Conservation (phyloP, 352 stramenopile genomes). For the Aphanomyces invadans region DNA sequence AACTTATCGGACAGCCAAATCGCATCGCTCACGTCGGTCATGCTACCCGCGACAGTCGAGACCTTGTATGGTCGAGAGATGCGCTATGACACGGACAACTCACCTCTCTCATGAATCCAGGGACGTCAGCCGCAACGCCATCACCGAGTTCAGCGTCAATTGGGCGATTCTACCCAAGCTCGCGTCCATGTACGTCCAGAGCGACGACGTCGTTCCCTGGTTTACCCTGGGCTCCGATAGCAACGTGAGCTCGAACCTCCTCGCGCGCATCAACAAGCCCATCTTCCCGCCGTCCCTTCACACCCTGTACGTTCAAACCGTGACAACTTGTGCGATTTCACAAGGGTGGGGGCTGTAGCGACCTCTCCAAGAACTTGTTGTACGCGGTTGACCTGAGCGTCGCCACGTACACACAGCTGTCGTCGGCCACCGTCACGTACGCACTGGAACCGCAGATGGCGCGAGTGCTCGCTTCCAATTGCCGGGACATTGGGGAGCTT, state of each 20-base stretch:
- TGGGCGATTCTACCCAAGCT: not conserved
- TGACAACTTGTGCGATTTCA: not conserved
- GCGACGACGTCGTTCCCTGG: too few species aligned
- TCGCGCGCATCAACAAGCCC: not conserved
- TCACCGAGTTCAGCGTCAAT: not conserved
- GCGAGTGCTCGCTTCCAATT: not conserved
- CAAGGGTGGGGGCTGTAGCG: not conserved
- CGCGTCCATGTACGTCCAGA: not conserved
- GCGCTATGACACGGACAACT: too few species aligned
- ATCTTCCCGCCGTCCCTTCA: not conserved
- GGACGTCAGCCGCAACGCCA: not conserved
- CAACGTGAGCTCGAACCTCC: not conserved
- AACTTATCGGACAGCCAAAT: not conserved
- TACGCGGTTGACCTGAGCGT: not conserved
- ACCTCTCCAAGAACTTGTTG: not conserved
- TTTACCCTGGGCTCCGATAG: too few species aligned
- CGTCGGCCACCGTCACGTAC: not conserved
- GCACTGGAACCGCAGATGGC: not conserved
- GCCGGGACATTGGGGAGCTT: not conserved
- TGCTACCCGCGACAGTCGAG: not conserved
- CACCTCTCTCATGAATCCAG: not conserved
- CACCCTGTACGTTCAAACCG: not conserved
- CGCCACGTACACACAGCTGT: not conserved
- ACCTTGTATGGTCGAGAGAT: too few species aligned
- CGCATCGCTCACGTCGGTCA: not conserved